Conservation (phyloP, 208 protist genomes). For the Porcisia deanei region DNA sequence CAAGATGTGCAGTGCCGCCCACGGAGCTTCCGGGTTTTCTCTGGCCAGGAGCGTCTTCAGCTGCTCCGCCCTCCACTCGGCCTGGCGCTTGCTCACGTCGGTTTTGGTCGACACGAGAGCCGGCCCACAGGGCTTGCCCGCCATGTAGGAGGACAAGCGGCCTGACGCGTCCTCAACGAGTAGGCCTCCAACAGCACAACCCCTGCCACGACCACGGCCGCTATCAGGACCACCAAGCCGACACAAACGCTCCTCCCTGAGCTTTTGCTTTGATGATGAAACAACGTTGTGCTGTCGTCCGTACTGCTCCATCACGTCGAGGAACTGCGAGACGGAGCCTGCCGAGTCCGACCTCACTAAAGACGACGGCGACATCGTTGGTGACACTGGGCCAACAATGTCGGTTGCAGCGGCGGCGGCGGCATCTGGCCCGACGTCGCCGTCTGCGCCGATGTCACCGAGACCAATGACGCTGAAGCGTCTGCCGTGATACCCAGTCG, state of each 20-base stretch:
- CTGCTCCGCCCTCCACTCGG: conserved; percentile 62
- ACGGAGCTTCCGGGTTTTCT: conserved; percentile 64
- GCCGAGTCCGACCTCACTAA: neutral
- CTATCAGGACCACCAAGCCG: conserved; percentile 16
- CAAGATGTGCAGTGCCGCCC: conserved; percentile 58
- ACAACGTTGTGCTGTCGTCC: conserved; percentile 24
- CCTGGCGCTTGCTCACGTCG: conserved; percentile 38
- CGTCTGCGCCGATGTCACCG: conserved; percentile 1
- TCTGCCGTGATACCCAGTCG: neutral
- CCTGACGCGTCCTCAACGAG: conserved; percentile 68
- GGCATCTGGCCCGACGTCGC: neutral
- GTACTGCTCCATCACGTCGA: conserved; percentile 53
- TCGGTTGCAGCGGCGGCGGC: neutral
- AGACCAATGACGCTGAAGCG: conserved; percentile 19
- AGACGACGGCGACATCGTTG: neutral
- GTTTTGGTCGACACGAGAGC: conserved; percentile 40
- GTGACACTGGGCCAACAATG: neutral
- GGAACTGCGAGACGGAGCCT: conserved; percentile 58
- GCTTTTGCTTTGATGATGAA: conserved; percentile 23
- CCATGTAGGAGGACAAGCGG: conserved; percentile 58
- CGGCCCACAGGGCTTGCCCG: conserved; percentile 58
- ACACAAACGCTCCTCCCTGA: conserved; percentile 34
- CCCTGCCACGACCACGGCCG: neutral
- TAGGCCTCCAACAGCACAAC: conserved; percentile 25
- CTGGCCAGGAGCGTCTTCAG: conserved; percentile 46